Percentiles rank a stretch among this genome's conserved stretches.
Conservation (phyloP, 2,329 filamentous ascomycete genomes). For the Paraphoma sp. region DNA sequence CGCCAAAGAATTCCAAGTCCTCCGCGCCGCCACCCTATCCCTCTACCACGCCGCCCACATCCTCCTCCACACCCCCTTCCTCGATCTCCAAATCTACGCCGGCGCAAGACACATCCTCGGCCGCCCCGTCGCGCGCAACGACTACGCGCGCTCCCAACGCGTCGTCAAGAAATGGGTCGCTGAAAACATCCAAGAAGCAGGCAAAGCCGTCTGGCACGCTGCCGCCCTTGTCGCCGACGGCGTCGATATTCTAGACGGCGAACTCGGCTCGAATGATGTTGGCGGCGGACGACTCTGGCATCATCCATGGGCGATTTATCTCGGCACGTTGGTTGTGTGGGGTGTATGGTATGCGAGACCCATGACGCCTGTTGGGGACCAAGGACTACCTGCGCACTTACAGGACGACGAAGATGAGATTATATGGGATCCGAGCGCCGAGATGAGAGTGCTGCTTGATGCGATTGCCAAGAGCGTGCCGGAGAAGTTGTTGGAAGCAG, state of each 20-base stretch:
- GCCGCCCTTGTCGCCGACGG: constrained; percentile 60
- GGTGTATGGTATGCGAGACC: constrained; percentile 59
- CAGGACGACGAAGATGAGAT: constrained; percentile 54
- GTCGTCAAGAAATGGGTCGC: constrained; percentile 60
- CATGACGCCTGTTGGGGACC: constrained; percentile 1
- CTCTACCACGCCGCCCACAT: constrained; percentile 67
- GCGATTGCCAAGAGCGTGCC: constrained; percentile 50
- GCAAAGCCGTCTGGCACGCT: constrained; percentile 61
- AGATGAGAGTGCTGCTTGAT: constrained; percentile 56
- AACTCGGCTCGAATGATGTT: constrained; percentile 45
- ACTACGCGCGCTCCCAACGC: constrained; percentile 59
- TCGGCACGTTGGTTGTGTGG: constrained; percentile 66
- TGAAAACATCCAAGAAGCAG: constrained; percentile 42
- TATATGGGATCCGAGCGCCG: constrained; percentile 57
- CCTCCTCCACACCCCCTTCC: constrained; percentile 63
- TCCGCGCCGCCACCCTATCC: constrained; percentile 59
- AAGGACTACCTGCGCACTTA: constrained; percentile 1
- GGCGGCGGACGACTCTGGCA: constrained; percentile 63
- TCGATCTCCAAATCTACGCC: constrained; percentile 68
- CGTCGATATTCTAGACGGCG: constrained; percentile 53
- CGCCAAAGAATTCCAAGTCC: constrained; percentile 53
- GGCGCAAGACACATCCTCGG: constrained; percentile 66
- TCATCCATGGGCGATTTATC: constrained; percentile 67
- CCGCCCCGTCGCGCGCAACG: constrained; percentile 57
- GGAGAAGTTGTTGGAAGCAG: constrained; percentile 39